phyloP scores from a whole-genome alignment of 805 yeast species.

The Candida odintsovae region DNA sequence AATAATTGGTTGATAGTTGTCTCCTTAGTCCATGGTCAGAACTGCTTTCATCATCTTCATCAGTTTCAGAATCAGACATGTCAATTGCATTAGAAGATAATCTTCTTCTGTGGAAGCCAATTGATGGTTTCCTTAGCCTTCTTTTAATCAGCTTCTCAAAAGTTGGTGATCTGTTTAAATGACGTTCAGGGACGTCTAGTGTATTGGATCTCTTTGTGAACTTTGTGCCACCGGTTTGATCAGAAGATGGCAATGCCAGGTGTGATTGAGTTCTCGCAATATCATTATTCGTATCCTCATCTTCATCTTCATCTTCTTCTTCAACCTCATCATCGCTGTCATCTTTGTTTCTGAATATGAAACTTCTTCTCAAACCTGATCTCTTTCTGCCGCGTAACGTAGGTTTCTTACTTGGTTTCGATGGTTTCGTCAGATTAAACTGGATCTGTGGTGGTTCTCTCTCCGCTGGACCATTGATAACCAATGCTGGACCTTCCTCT shows the following conservation, averaged over 20 bases:
- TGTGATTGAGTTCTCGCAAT: constrained; percentile 28
- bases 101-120: constrained; percentile 22
- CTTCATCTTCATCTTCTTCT: constrained; percentile 1
- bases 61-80: constrained; percentile 13
- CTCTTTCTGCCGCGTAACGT: constrained; percentile 7
- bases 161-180: constrained; percentile 37
- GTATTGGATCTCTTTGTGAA: constrained; percentile 43
- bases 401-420: constrained; percentile 14
- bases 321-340: constrained; percentile 3
- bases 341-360: constrained; percentile 5
- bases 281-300: constrained; percentile 18
- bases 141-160: constrained; percentile 37
- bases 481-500: constrained; percentile 72
- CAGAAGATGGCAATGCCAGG: constrained; percentile 29
- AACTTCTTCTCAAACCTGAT: constrained; percentile 16
- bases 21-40: constrained; percentile 28
- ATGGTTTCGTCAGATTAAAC: constrained; percentile 11
- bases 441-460: constrained; percentile 37
- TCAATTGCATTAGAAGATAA: constrained; percentile 21
- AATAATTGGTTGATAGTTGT: constrained; percentile 53
- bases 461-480: constrained; percentile 75
- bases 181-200: constrained; percentile 31
- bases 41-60: constrained; percentile 27
- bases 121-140: constrained; percentile 25
- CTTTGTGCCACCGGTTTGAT: constrained; percentile 31